A percentile compares a stretch with the other conserved stretches of the same genome.
Conservation (phyloP, 208 protist genomes). For the Acanthamoeba lenticulata region DNA sequence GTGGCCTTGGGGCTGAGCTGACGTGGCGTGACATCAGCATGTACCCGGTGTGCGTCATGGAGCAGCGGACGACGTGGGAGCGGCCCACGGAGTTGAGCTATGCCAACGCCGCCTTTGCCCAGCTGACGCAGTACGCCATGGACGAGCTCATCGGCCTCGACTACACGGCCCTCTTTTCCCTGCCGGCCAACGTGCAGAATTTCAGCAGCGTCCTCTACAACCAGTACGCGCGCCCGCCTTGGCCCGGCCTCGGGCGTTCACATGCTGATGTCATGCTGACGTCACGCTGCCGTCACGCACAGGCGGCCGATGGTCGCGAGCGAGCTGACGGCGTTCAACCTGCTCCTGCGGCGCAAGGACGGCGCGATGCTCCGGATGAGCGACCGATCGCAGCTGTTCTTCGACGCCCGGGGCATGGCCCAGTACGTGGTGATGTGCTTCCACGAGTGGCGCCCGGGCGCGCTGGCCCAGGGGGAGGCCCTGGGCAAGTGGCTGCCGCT, state of each 20-base stretch:
- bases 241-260: neutral
- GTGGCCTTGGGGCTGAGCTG: neutral
- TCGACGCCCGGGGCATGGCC: neutral
- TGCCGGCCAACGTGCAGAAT: neutral
- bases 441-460: neutral
- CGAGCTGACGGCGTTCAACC: neutral
- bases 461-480: neutral
- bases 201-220: neutral
- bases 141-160: neutral
- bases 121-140: neutral
- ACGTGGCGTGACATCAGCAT: neutral
- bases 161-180: neutral
- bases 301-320: neutral
- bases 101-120: neutral
- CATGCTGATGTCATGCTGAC: too few relatives aligned
- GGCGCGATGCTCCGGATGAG: neutral
- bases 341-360: neutral
- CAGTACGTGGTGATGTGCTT: neutral
- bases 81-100: neutral
- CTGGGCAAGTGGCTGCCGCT: neutral
- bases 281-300: too few relatives aligned
- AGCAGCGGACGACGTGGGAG: conserved; percentile 4
- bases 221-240: neutral
- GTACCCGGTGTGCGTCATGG: neutral
- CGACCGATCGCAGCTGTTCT: neutral